Conservation (phyloP, 129 eudicot genomes). For the Artemisia argyi region DNA sequence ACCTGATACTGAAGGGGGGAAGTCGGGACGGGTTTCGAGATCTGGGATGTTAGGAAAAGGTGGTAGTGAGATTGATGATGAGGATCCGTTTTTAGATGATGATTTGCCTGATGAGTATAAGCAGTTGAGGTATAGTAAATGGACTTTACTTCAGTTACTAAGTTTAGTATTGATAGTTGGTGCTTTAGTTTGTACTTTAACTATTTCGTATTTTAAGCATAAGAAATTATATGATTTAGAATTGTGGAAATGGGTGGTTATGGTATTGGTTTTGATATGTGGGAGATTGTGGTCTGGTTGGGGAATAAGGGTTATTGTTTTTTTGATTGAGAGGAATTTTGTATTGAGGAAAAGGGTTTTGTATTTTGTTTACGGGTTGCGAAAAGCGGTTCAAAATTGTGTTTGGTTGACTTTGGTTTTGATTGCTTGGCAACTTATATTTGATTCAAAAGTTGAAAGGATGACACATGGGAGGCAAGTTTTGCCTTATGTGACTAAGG, state of each 20-base stretch:
- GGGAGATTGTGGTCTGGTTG: slow-evolving; percentile 58
- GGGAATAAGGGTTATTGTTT: slow-evolving; percentile 38
- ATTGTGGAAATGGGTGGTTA: slow-evolving; percentile 57
- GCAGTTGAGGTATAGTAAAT: slow-evolving; percentile 35
- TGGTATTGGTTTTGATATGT: slow-evolving; percentile 49
- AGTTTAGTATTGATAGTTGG: slow-evolving; percentile 33
- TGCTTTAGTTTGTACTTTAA: slow-evolving; percentile 33
- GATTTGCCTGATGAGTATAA: slow-evolving; percentile 37
- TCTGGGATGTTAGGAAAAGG: slow-evolving; percentile 15
- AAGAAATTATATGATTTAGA: slow-evolving; percentile 30
- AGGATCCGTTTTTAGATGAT: slow-evolving; percentile 38
- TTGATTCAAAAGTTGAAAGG: slow-evolving; percentile 45
- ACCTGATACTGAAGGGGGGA: slow-evolving; percentile 23
- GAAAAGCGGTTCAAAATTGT: slow-evolving; percentile 67
- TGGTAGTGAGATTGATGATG: slow-evolving; percentile 39
- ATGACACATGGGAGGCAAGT: slow-evolving; percentile 27
- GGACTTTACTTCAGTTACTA: slow-evolving; percentile 35
- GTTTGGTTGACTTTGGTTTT: slow-evolving; percentile 69
- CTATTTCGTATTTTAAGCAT: slow-evolving; percentile 19
- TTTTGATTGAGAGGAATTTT: slow-evolving; percentile 44
- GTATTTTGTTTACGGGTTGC: slow-evolving; percentile 64
- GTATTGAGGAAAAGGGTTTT: slow-evolving; percentile 47
- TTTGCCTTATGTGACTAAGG: slow-evolving; percentile 49
- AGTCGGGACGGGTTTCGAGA: slow-evolving; percentile 20
- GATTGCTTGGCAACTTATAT: slow-evolving; percentile 61